Evolutionary conservation across 345 rosid genomes (phyloP), one percentile per base, ranked within the genome.

Genomic region (Kernera saxatilis): DNA sequence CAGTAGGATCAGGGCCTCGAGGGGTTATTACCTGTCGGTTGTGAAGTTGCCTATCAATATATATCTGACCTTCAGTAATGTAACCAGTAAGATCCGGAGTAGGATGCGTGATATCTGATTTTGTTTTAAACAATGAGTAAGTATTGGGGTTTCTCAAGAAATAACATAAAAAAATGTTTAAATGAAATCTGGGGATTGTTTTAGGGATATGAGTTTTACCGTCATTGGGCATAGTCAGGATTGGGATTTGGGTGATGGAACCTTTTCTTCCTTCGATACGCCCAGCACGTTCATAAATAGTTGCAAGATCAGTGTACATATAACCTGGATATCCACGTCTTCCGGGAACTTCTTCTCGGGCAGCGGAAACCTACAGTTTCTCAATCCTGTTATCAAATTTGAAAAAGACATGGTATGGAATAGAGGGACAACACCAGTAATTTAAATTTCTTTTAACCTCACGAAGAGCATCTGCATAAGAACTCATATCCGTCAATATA

Each of bases 241-340:
- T 94, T 13, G 99, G 99, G 76, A 94, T 94, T 59, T 94, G 98
- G 21, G 98, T 94, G 64, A 94, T 94, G 63, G 99, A 94, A 74
- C 99, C 99, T 71, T 84, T 94, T 70, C 98, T 71, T 46, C 99
- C 99, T 79, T 94, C 99, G 73, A 94, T 91, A 70, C 98, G 83
- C 53, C 99, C 99, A 54, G 99, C 99, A 62, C 97, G 90, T 72
- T 94, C 99, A 60, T 94, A 94, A n/a, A 94, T 94, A 57, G 93
- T 88, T 59, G 98, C 98, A 84, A 94, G 88, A 90, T 94, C 99
- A 22, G 99, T 94, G 69, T 94, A 94, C 99, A 94, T 94, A 68
- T 94, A 94, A 29, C 99, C 99, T 2, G 98, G 99, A 84, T 94
- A 94, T 73, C 97, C 99, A 84, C 98, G 97, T 77, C 99, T 87